These are phyloP conservation scores for Petunia axillaris DNA, from an alignment of 257 asterid genomes.

Conservation along the genomic window DNA sequence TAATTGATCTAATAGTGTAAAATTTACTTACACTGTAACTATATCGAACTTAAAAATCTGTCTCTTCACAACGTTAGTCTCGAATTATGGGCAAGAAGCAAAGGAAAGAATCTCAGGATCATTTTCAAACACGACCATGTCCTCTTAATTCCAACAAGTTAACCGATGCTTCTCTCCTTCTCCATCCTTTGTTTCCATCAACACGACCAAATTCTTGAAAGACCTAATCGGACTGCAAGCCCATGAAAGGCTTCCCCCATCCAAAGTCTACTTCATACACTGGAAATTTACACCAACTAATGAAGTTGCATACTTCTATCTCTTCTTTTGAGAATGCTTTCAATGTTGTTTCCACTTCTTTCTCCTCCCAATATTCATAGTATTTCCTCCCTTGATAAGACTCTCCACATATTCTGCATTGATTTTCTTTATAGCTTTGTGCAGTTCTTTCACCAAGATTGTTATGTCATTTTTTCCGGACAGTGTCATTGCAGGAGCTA, in stretches of 20 bases:
- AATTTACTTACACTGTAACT: too few species aligned
- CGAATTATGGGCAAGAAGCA: not conserved
- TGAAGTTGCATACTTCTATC: constrained; percentile 21
- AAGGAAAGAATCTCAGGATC: constrained; percentile 14
- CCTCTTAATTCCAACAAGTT: constrained; percentile 39
- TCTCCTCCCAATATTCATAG: not conserved
- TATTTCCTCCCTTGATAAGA: not conserved
- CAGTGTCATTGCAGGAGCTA: not conserved
- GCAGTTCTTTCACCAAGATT: constrained; percentile 13
- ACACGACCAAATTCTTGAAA: constrained; percentile 28
- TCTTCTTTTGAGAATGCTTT: not conserved
- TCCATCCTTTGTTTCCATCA: constrained; percentile 36
- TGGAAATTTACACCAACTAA: constrained; percentile 38
- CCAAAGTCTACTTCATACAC: constrained; percentile 38
- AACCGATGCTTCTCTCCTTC: constrained; percentile 54
- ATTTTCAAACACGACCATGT: constrained; percentile 21
- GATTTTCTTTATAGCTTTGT: constrained; percentile 22
- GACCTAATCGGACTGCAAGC: constrained; percentile 7
- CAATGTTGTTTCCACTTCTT: not conserved
- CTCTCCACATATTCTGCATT: not conserved
- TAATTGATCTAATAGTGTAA: too few species aligned
- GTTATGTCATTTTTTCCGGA: not conserved
- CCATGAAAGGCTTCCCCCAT: constrained; percentile 36
- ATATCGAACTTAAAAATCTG: not conserved
- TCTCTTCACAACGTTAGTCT: not conserved